Evolutionary conservation across 257 asterid species (phyloP), one percentile per base, ranked within the genome.

Genomic region (Euphrasia confusa): DNA sequence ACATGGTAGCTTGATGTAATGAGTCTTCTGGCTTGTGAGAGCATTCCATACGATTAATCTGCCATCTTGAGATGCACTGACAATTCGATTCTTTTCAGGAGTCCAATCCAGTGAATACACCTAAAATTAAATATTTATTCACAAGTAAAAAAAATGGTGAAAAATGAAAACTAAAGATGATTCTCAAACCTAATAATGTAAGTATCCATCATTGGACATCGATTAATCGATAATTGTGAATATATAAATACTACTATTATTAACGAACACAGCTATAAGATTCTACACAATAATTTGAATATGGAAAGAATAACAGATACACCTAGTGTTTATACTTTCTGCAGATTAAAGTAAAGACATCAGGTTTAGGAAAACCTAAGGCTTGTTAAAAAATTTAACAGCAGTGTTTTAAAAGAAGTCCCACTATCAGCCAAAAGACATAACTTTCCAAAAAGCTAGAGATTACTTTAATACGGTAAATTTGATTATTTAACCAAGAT

Each of bases 1-100:
- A 68, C 97, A 93, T 56, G 99, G 96, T 71, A 89, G 77, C 84
- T 85, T 89, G 62, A 93, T 89, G 28, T 97, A 83, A 54, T 89
- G 97, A 70, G 96, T 93, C 60, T 93, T 93, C 74, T 93, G 99
- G 87, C 96, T 93, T 13, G 99, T 93, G 48, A 93, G 96, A 76
- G 97, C 95, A 70, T 93, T 93, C 97, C 99, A 93, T 66, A 93
- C 97, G 58, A 89, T 89, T 68, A 93, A 81, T 71, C 97, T 76
- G 17, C 99, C 99, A 76, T 93, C 99, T 77, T 89, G 99, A 56
- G 97, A 93, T 58, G 99, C 97, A 78, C 97, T 93, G 54, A 93
- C 99, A 21, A 93, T 85, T 18, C 97, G 96, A 74, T 93, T 93
- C 80, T 59, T 89, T 72, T 93, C 99, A 13, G 94, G 84, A 54